These are phyloP conservation scores for Russula virescens DNA, from an alignment of 768 basidiomycete genomes.

Conservation along the genomic window DNA sequence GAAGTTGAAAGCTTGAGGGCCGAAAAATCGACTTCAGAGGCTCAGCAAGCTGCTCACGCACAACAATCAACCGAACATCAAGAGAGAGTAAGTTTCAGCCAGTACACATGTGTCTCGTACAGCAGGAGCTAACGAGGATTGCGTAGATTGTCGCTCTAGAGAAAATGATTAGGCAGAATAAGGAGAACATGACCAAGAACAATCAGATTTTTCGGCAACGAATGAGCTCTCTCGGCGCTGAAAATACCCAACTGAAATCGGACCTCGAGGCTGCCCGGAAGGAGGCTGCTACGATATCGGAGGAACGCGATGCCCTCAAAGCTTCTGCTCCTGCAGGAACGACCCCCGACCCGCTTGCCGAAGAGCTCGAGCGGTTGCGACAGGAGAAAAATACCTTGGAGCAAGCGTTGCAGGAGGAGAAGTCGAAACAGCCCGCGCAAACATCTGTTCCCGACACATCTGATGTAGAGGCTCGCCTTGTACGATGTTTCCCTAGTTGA, in stretches of 20 bases:
- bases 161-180: constrained; percentile 17
- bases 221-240: constrained; percentile 16
- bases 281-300: constrained; percentile 25
- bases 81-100: constrained; percentile 23
- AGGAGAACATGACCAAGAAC: constrained; percentile 17
- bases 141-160: constrained; percentile 23
- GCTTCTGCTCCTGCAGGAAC: constrained; percentile 26
- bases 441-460: constrained; percentile 17
- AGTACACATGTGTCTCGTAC: too few relatives aligned
- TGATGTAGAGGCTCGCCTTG: constrained; percentile 30
- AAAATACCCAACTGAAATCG: constrained; percentile 19
- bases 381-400: constrained; percentile 37
- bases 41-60: not conserved
- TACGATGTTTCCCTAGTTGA: constrained; percentile 25
- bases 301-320: constrained; percentile 34
- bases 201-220: constrained; percentile 21
- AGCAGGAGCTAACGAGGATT: not conserved
- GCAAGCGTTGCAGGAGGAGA: constrained; percentile 36
- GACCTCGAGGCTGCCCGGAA: constrained; percentile 25
- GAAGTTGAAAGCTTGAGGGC: constrained; percentile 48
- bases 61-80: constrained; percentile 8
- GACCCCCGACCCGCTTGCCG: constrained; percentile 17
- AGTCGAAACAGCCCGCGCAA: constrained; percentile 24
- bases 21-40: constrained; percentile 26
- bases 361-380: constrained; percentile 31